Conservation (phyloP, 176 grass and related monocot genomes). For the Secale cereale region DNA sequence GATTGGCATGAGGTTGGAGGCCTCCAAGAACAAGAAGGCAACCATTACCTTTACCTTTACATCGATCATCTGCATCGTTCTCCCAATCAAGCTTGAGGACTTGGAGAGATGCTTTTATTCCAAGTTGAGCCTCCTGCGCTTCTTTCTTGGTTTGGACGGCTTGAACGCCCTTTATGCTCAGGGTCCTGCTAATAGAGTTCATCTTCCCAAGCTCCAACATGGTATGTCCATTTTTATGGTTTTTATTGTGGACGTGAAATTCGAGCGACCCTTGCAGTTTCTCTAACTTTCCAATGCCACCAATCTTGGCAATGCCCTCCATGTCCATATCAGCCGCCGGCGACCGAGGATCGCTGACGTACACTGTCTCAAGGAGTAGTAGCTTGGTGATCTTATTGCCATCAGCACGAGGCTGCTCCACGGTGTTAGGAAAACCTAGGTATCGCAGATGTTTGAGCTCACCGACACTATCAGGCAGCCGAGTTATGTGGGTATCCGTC, state of each 20-base stretch:
- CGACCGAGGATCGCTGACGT: not conserved
- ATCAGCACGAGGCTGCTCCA: not conserved
- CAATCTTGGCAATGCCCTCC: not conserved
- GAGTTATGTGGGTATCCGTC: not conserved
- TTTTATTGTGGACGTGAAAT: not conserved
- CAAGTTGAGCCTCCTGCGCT: not conserved
- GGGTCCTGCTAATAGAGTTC: not conserved
- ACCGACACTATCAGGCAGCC: not conserved
- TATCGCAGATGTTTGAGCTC: not conserved
- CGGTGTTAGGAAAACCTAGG: not conserved
- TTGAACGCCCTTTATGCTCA: not conserved
- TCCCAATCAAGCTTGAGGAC: not conserved
- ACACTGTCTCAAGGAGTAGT: not conserved
- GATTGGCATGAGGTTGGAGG: not conserved
- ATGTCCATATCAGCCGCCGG: not conserved
- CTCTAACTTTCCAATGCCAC: not conserved
- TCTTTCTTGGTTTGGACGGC: not conserved
- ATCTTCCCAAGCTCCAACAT: not conserved
- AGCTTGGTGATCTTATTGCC: not conserved
- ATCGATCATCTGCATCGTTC: not conserved
- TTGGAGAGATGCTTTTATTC: not conserved
- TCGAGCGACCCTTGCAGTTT: not conserved
- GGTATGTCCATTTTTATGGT: not conserved
- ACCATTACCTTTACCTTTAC: not conserved
- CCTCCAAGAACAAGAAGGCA: not conserved